Base-by-base conservation (phyloP, 768 basidiomycete species). In the Piloderma croceum region DNA sequence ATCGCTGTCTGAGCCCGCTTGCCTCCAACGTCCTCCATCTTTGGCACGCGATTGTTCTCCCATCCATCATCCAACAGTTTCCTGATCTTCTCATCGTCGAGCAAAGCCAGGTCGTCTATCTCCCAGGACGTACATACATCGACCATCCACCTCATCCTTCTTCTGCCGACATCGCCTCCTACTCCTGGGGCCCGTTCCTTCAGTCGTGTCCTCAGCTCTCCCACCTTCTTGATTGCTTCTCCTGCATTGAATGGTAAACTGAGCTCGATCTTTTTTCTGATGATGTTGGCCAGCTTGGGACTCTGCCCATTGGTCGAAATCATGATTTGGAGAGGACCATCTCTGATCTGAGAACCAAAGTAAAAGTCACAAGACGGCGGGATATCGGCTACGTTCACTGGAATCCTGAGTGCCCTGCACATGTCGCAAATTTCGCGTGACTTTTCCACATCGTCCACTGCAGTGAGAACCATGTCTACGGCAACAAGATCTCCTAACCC, bases 311-410 rank as follows among this genome's bases (percentile, higher is more conserved):
- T 89, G 3, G 96, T 98, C 13, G 90, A 93, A 38, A 99, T 81
- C 86, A 98, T 85, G 48, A 99, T 79, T 63, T 96, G 92, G 18
- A 99, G 67, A 0, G 93, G 89, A 1, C 94, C 93, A 45, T 81
- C 75, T 22, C 90, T 82, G 44, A 97, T 80, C 59, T 90, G 88
- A 3, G 90, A 86, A 36, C 96, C 96, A 65, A 98, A 99, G 70
- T 93, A 98, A 57, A 99, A 99, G 63, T 99, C 94, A 70, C 96
- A 99, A 31, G 82, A 77, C 32, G 87, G 80, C 3, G 96, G 96
- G 44, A 97, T 85, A 65, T 99, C 94, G 27, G 96, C 96, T 45
- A 91, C 90, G 62, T 99, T 99, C 40, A 94, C 83, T 6, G 92
- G 90, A 36, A 97, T 83, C 34, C 70, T 74, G 39, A 61, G 69